Conservation (phyloP, 1,284 basidiomycete species). For the Vanrija pseudolonga region DNA sequence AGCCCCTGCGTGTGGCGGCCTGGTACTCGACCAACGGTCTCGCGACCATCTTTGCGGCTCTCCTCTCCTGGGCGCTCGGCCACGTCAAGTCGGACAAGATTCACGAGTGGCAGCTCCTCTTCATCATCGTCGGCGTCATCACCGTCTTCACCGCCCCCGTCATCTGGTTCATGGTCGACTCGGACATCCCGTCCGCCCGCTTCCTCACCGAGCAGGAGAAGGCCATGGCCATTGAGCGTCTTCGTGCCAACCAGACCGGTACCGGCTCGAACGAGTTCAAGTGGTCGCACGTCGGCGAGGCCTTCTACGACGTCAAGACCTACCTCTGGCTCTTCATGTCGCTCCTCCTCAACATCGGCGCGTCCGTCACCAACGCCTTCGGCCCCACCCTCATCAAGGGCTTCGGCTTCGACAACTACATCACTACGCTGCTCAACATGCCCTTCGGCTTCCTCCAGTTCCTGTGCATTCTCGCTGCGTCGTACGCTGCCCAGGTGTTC, state of each 20-base stretch:
- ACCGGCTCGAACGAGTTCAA: conserved; percentile 44
- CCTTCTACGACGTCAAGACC: conserved; percentile 44
- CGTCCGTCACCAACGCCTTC: conserved; percentile 38
- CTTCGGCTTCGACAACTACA: conserved; percentile 24
- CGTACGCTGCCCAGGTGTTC: conserved; percentile 36
- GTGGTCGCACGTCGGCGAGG: conserved; percentile 44
- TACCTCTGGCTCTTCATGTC: conserved; percentile 45
- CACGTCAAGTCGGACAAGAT: conserved; percentile 36
- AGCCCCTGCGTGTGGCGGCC: conserved; percentile 41
- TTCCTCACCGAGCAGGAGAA: conserved; percentile 48
- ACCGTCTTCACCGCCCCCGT: conserved; percentile 45
- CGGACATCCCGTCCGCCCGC: conserved; percentile 40
- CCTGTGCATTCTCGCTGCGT: conserved; percentile 32
- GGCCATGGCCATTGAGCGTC: conserved; percentile 47
- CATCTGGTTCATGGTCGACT: conserved; percentile 41
- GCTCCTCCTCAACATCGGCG: conserved; percentile 41
- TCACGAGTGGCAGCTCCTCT: conserved; percentile 46
- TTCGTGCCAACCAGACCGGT: conserved; percentile 49
- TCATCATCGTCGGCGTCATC: conserved; percentile 43
- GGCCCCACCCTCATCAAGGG: conserved; percentile 26
- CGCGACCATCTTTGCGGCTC: conserved; percentile 41
- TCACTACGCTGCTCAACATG: conserved; percentile 47
- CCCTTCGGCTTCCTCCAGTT: conserved; percentile 47
- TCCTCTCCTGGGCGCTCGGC: conserved; percentile 39
- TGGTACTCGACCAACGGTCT: conserved; percentile 49